Conservation (phyloP, 192 early-diverging fungal species). For the Chytriomyces confervae region DNA sequence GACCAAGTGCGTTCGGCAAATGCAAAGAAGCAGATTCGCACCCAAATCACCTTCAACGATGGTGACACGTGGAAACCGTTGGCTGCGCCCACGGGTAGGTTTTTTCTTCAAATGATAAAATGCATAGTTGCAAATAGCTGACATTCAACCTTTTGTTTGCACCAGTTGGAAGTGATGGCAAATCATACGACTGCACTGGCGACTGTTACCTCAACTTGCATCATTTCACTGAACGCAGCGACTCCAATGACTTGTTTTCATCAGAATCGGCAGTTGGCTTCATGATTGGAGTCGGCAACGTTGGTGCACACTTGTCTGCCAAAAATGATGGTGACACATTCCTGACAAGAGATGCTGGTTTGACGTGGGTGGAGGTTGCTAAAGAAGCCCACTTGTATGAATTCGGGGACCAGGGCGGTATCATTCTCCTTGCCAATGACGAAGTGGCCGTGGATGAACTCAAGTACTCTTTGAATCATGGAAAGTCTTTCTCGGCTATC, state of each 20-base stretch:
- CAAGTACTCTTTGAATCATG: slow-evolving; percentile 49
- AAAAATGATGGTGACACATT: slow-evolving; percentile 74
- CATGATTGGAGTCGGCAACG: slow-evolving; percentile 90
- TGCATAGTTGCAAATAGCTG: slow-evolving; percentile 32
- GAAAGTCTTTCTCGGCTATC: slow-evolving; percentile 20
- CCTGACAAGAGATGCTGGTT: slow-evolving; percentile 85
- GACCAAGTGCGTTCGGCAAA: slow-evolving; percentile 62
- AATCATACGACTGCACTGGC: slow-evolving; percentile 38
- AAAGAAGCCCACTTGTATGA: slow-evolving; percentile 74
- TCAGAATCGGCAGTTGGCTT: slow-evolving; percentile 75
- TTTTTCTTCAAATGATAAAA: slow-evolving; percentile 25
- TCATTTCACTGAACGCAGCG: slow-evolving; percentile 77
- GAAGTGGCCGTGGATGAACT: slow-evolving; percentile 62
- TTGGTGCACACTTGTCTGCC: slow-evolving; percentile 68
- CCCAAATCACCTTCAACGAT: slow-evolving; percentile 88
- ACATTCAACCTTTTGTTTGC: slow-evolving; percentile 26
- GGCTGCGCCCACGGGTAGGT: slow-evolving; percentile 25
- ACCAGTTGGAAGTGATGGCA: slow-evolving; percentile 41
- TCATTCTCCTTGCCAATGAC: slow-evolving; percentile 79
- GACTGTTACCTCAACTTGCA: slow-evolving; percentile 82
- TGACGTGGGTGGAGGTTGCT: slow-evolving; percentile 77
- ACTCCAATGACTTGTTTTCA: slow-evolving; percentile 69
- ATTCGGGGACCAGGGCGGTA: slow-evolving; percentile 90
- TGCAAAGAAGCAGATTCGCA: slow-evolving; percentile 70
- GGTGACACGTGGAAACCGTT: slow-evolving; percentile 54